Evolutionary conservation across 2,329 filamentous ascomycete species (phyloP), one percentile per base, ranked within the genome.

Genomic region (Colletotrichum nymphaeae): DNA sequence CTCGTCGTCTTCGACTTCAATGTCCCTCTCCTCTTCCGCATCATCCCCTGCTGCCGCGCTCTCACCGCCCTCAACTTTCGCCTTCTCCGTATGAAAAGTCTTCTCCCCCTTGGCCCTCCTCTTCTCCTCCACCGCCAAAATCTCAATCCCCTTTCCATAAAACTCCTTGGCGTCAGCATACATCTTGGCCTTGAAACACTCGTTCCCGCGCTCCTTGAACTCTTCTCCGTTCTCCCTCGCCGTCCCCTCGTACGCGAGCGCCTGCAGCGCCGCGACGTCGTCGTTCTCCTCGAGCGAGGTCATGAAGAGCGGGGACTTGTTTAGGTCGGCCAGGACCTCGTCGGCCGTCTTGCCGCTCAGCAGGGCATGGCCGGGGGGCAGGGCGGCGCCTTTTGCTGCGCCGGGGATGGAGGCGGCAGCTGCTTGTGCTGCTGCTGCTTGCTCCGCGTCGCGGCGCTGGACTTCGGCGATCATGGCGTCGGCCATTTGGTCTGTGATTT

Each of bases 131-230:
- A 85, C 85, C 12, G 88, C 87, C 22, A 98, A 84, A 7, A 97
- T 90, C 12, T 90, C 86, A 65, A 98, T 88, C n/a, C 93, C 95
- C 84, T 97, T 97, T 35, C 89, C 90, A 82, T 99, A 99, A 82
- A 95, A 98, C 82, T 98, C 95, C 80, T 93, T 93, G 4, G 95
- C 97, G 82, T 98, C 95, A 30, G 83, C 86, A 91, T 93, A 98
- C 60, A 90, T 87, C 82, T 91, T 92, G 68, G 88, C 87, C 77
- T 89, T 88, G 80, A 97, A 97, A 79, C 90, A 92, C 78, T 98
- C 96, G 81, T 99, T 99, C 42, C 97, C 97, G 77, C 95, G 94
- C 80, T 96, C 93, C 78, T 97, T 95, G 86, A 98, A 98, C 76
- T 94, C 94, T 57, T 89, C 85, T 24, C 92, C 93, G 74, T 97